Base-by-base conservation (phyloP, 2,329 filamentous ascomycete species). In the Hypoxylon sp. region DNA sequence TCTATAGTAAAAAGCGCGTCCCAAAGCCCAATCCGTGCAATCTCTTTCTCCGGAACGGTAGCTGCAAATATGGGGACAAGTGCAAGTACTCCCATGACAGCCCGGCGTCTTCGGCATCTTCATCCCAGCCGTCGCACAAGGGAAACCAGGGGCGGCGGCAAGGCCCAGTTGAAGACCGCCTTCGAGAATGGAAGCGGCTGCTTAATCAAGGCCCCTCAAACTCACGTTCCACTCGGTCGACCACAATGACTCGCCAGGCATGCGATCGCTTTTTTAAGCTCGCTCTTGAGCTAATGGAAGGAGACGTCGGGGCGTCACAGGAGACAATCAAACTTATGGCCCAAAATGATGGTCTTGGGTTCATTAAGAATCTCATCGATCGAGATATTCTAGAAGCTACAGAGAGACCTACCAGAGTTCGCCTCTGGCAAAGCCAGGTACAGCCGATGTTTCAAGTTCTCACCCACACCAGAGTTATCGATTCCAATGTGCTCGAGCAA, bases 401-500 rank as follows among this genome's bases (percentile, higher is more conserved):
- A 62, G 63, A 10, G 21, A 28, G 7, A 50, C 30, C 6, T n/a
- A 25, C 10, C 11, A 53, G n/a, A 25, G 34, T 2, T 2, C 52
- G 30, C 3, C 56, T 78, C 6, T 80, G 77, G 75, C 48, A 49
- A 0, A 69, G 49, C 4, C 71, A 77, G 46, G 19, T 81, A 13
- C 68, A 66, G 28, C 80, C 78, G 0, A 69, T 83, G 1, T 80
- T 82, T 34, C 63, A 71, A 5, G 48, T 82, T 5, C 62, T 82
- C 11, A 79, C 78, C 1, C 79, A 83, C 25, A 60, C 72, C 2
- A 70, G 73, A 3, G 75, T 81, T 5, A 63, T 77, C 1, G 76
- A 79, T 49, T 83, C 80, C 6, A 76, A 78, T 10, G 72, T 82
- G 0, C 71, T 83, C 13, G 81, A 83, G 57, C 75, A 79, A 36